Base-by-base conservation (phyloP, 2,329 filamentous ascomycete species). In the Purpureocillium takamizusanense region DNA sequence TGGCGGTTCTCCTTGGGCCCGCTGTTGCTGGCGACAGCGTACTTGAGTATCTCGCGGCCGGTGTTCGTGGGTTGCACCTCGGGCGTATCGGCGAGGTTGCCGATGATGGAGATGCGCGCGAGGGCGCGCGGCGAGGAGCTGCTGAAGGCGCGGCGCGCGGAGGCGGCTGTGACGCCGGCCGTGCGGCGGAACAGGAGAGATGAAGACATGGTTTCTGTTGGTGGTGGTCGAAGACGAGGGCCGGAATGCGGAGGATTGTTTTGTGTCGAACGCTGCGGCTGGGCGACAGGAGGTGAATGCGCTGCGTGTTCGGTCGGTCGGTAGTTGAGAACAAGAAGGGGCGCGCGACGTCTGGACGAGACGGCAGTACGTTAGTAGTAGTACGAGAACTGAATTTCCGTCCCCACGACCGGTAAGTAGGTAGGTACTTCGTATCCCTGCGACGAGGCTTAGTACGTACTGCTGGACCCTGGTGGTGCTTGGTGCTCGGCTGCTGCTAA, bases 61-160 rank as follows among this genome's bases (percentile, higher is more conserved):
- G 68, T 81, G 52, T 76, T 74, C 35, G 84, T 86, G 42, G 78
- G 61, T 29, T 74, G 70, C 48, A 88, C 54, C 70, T 95, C 89
- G 42, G 92, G 90, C 38, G 78, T 74, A 51, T 79, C 76, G 44
- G 76, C 87, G 37, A 98, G 78, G 61, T 88, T 83, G 56, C 92
- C 92, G 51, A 95, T 74, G 61, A 98, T 70, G 54, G 80, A 83
- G 69, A 98, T 83, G 63, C 81, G 83, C 50, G 92, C 86, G 49
- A 92, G 55, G 46, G 72, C 65, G 45, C 76, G 73, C 36, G 75
- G 62, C 31, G 78, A 66, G 33, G 83, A 80, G 51, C 80, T 79
- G 67, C 79, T 86, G 76, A 95, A 95, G 55, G 80, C 65, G 63
- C 87, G 86, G 21, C 21, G 21, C 6, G 21, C 21, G 51, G 71